Percentiles rank a stretch among this genome's conserved stretches.
phyloP scores from a whole-genome alignment of 1,284 basidiomycete genomes.

The Tilletia setariae region DNA sequence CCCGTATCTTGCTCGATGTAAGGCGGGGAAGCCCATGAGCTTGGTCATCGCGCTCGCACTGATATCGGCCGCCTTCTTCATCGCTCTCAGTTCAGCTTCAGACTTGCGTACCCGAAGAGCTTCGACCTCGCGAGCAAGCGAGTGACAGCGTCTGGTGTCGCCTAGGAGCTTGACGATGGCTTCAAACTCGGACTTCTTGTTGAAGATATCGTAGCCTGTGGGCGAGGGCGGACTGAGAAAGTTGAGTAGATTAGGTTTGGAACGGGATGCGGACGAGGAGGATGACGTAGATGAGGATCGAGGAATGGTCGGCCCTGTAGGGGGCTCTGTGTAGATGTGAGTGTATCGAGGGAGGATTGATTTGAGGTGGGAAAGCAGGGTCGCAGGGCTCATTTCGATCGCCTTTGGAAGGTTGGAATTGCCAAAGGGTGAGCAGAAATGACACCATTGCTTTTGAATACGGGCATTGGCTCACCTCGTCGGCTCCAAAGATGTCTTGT shows the following conservation, averaged over 20 bases:
- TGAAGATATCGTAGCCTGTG: constrained; percentile 42
- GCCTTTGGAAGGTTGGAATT: constrained; percentile 8
- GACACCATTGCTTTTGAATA: neutral
- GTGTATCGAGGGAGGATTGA: constrained; percentile 31
- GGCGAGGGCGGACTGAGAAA: constrained; percentile 46
- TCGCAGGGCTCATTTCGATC: constrained; percentile 35
- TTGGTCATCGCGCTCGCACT: constrained; percentile 47
- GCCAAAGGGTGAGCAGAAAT: neutral
- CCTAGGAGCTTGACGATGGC: constrained; percentile 41
- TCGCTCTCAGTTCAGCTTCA: constrained; percentile 45
- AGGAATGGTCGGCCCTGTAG: constrained; percentile 36
- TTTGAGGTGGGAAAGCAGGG: constrained; percentile 40
- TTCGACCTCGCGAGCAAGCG: constrained; percentile 43
- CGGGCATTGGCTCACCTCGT: constrained; percentile 28
- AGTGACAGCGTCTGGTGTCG: constrained; percentile 42
- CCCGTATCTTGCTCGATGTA: constrained; percentile 9
- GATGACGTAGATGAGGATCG: constrained; percentile 11
- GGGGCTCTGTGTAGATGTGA: constrained; percentile 50
- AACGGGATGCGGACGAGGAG: constrained; percentile 22
- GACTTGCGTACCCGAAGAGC: constrained; percentile 42
- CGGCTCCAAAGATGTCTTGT: constrained; percentile 48
- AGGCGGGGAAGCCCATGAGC: constrained; percentile 37
- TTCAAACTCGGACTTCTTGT: constrained; percentile 50
- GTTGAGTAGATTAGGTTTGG: constrained; percentile 37
- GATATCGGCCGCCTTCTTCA: constrained; percentile 45